Evolutionary conservation across 345 rosid species (phyloP), one percentile per base, ranked within the genome.

Genomic region (Turritis glabra): DNA sequence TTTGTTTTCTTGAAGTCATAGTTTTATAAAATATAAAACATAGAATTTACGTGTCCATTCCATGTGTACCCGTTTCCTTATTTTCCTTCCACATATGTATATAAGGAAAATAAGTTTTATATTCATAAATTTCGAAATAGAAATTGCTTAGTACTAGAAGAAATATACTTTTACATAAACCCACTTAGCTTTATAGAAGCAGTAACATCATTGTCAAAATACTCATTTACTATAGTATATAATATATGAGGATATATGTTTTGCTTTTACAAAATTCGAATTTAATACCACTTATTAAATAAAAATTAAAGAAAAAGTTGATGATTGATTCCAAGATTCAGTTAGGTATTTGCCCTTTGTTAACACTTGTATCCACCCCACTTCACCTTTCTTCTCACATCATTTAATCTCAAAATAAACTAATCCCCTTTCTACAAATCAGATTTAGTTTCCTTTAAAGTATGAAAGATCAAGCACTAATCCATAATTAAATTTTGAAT

Each of bases 311-410:
- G 33, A 9, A 10, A 73, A 29, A 53, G 37, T 30, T 53, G 29
- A 43, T 64, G 33, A 53, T 52, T 51, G 23, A 62, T 73, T 52
- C 63, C 35, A 62, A 53, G 25, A 52, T 53, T 63, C 29, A 72
- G 33, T 63, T 10, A 72, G 21, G 69, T 61, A 32, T 54, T n/a
- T 21, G 13, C 47, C 65, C 57, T 65, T 64, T 17, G 62, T 33
- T 43, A 71, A 73, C 71, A 73, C 77, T 21, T 73, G 77, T 72
- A 37, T 51, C 33, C 47, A 53, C 77, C 71, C 71, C 40, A 52
- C 21, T 18, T 72, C 40, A 71, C 59, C 30, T 41, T 38, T 41
- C 12, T 21, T 25, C 21, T 17, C 58, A 47, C n/a, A 43, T 26
- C 26, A 11, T 55, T 55, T 55, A 25, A 54, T 35, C 58, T 67